Base-by-base conservation (phyloP, 2,329 filamentous ascomycete species). In the Beauveria bassiana region DNA sequence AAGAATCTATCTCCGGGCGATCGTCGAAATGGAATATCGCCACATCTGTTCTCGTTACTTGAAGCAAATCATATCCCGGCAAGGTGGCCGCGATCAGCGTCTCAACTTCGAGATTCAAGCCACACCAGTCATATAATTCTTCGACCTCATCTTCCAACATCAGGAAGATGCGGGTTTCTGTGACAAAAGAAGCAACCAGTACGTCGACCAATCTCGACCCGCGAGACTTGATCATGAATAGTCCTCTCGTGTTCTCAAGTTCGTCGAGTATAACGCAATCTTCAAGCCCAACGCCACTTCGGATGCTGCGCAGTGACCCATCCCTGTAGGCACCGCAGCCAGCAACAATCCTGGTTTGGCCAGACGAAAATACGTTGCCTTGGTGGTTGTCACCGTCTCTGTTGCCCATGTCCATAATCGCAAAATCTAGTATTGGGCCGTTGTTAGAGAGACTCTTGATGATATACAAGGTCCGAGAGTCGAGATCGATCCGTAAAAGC, bases 371-470 rank as follows among this genome's bases (percentile, higher is more conserved):
- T 64, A 95, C 90, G 68, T 95, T 96, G 3, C 88, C 89, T 20
- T 79, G 74, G 62, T 91, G 87, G 9, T 81, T 85, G 65, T 95
- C 89, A 24, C 88, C 88, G 63, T 90, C 87, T 61, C 91, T 82
- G 67, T 91, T 93, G 0, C 93, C 93, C 81, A 98, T 89, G 69
- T 98, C 95, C 91, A 98, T 96, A 18, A 99, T 86, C 1, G 90
- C 88, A 68, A 99, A 97, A 71, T 99, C 95, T 45, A 98, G 77
- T 47, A 99, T 90, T 0, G 95, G 95, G 0, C 90, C 92, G 67
- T 98, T 91, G 70, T 96, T 99, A 5, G 72, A 71, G 18, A 76
- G 64, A 0, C 85, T 88, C 70, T 96, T 91, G 10, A 95, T 73
- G 5, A 93, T 74, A 53, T 87, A 79, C 63, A 93, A 78, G 0